Evolutionary conservation across 2,329 filamentous ascomycete species (phyloP), one percentile per base, ranked within the genome.

Genomic region (Verticillium tricorpus): DNA sequence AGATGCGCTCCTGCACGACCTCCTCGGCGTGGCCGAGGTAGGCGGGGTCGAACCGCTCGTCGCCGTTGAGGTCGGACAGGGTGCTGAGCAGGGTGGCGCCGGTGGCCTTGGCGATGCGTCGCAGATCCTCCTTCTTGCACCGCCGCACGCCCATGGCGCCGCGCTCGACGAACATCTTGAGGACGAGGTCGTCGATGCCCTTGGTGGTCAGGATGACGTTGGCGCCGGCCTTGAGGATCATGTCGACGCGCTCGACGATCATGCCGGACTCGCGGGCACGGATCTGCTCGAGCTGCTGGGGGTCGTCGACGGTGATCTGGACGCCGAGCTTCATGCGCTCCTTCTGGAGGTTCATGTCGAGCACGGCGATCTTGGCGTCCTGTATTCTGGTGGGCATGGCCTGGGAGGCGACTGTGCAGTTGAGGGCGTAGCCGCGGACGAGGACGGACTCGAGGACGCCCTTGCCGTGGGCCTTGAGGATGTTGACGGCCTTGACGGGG

Each of bases 251-350:
- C 74, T 99, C 95, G 64, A 97, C 85, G 56, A 99, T 87, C 80
- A 99, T 97, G 69, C 92, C 92, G 19, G 93, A 87, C 77, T 99
- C 95, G 60, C 95, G 87, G 70, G 95, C 89, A 64, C 95, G 88
- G 71, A 99, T 99, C 84, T 97, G 93, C 82, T 99, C 95, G 58
- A 99, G 85, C 77, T 99, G 95, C 74, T 96, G 89, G 57, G 95
- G 95, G 74, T 99, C 95, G 70, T 99, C 95, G 67, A 99, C 91
- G 14, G 95, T 98, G 71, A 99, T 97, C 78, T 99, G 94, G 64
- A 99, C 95, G 68, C 95, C 95, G 63, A 99, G 82, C 85, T 99
- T 98, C 95, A 99, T 98, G 69, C 94, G 87, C 83, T 98, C 94
- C 82, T 99, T 99, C 74, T 98, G 94, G 71, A 99, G 77, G 78